These are phyloP conservation scores for Corniculantispora saksenae DNA, from an alignment of 2,329 filamentous ascomycete species.

Conservation along the genomic window DNA sequence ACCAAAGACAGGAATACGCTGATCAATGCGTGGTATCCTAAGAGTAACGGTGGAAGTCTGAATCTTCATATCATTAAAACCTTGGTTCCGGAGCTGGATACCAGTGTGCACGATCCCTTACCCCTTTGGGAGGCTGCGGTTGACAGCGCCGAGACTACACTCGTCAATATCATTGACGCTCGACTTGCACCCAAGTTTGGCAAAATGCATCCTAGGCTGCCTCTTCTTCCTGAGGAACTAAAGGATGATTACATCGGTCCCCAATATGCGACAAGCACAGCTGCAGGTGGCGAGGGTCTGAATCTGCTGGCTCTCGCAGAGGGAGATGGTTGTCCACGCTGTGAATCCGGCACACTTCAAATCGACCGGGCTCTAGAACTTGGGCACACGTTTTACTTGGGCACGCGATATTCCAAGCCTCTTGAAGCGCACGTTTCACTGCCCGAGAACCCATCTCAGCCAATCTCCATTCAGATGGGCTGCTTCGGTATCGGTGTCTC, in stretches of 20 bases:
- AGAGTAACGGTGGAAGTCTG: slow-evolving; percentile 34
- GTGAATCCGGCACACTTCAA: slow-evolving; percentile 61
- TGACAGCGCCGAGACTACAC: not conserved
- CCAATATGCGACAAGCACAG: slow-evolving; percentile 18
- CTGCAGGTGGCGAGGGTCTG: slow-evolving; percentile 40
- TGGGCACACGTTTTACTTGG: slow-evolving; percentile 92
- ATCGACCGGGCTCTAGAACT: slow-evolving; percentile 80
- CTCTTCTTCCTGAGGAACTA: slow-evolving; percentile 26
- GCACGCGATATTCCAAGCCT: slow-evolving; percentile 80
- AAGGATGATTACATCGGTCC: slow-evolving; percentile 3
- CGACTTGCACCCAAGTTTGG: slow-evolving; percentile 31
- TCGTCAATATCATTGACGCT: slow-evolving; percentile 40
- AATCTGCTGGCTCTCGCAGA: slow-evolving; percentile 66
- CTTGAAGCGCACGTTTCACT: slow-evolving; percentile 63
- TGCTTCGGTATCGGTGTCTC: slow-evolving; percentile 95
- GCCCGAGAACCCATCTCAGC: slow-evolving; percentile 29
- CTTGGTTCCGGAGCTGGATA: slow-evolving; percentile 67
- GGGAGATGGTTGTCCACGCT: slow-evolving; percentile 74
- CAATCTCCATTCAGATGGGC: slow-evolving; percentile 79
- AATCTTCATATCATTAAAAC: slow-evolving; percentile 65
- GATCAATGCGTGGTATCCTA: slow-evolving; percentile 69
- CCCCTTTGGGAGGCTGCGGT: slow-evolving; percentile 47
- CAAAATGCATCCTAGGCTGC: slow-evolving; percentile 27
- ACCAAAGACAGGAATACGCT: slow-evolving; percentile 67
- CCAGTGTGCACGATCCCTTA: slow-evolving; percentile 63